These are phyloP conservation scores for Anisodus tanguticus DNA, from an alignment of 257 asterid species.

Conservation along the genomic window DNA sequence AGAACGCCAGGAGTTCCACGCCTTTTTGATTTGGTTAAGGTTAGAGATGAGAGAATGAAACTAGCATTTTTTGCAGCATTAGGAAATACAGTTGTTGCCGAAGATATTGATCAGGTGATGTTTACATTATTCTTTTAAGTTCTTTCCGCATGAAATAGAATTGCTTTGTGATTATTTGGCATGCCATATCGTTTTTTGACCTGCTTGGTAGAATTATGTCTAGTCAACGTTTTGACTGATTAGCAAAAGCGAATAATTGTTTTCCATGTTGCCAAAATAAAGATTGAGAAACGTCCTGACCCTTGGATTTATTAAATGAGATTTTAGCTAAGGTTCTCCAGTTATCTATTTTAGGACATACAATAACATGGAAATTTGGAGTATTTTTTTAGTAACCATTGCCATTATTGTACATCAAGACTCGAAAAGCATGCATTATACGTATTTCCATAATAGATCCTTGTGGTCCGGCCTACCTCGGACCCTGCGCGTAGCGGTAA, in stretches of 20 bases:
- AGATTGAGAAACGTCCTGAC: background rate
- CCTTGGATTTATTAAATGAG: background rate
- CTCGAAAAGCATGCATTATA: background rate
- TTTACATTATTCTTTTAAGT: background rate
- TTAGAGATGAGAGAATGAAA: constrained; percentile 87
- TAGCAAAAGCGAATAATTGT: background rate
- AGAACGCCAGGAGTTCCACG: constrained; percentile 83
- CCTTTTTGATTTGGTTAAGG: constrained; percentile 86
- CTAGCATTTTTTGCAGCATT: constrained; percentile 87
- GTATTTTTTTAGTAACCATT: background rate
- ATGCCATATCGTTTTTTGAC: background rate
- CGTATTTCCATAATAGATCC: background rate
- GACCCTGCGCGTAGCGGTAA: too few relatives aligned
- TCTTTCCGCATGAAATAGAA: background rate
- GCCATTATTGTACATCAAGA: background rate
- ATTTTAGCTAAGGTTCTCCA: constrained; percentile 24
- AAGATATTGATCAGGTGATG: constrained; percentile 83
- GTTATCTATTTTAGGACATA: background rate
- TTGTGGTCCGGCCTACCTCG: background rate
- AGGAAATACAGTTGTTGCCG: constrained; percentile 78
- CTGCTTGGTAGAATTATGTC: background rate
- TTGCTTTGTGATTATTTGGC: background rate
- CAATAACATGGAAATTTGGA: background rate
- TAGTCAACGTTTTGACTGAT: constrained; percentile 16
- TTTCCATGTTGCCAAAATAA: background rate